A percentile compares a stretch with the other conserved stretches of the same genome.
These are phyloP conservation scores for Alloteropsis semialata DNA, from an alignment of 176 grass and related monocot genomes.

Conservation along the genomic window DNA sequence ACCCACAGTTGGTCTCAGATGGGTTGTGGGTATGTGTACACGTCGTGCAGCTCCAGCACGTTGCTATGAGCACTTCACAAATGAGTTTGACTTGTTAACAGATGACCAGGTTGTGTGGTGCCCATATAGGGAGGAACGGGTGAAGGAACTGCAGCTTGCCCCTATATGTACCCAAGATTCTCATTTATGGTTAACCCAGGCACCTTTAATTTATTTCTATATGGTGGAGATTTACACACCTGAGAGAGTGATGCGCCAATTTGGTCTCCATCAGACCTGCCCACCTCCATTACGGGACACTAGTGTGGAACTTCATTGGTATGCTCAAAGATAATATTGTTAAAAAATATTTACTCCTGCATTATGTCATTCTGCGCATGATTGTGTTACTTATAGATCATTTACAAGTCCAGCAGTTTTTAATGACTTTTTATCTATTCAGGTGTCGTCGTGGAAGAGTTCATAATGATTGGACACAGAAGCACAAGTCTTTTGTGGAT, in stretches of 20 bases:
- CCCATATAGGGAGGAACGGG: slow-evolving; percentile 28
- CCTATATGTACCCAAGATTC: slow-evolving; percentile 44
- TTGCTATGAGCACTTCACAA: slow-evolving; percentile 50
- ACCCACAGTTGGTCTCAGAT: slow-evolving; percentile 38
- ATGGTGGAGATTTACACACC: slow-evolving; percentile 44
- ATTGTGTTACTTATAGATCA: neutral
- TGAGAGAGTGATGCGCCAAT: slow-evolving; percentile 44
- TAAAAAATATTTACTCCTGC: neutral
- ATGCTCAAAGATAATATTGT: neutral
- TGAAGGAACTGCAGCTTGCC: slow-evolving; percentile 34
- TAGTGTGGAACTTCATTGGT: slow-evolving; percentile 34
- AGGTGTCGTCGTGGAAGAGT: slow-evolving; percentile 45
- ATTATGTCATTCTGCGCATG: neutral
- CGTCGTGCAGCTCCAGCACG: slow-evolving; percentile 44
- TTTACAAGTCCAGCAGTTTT: neutral
- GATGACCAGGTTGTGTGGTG: slow-evolving; percentile 48
- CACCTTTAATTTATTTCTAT: slow-evolving; percentile 40
- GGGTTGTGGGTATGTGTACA: slow-evolving; percentile 22
- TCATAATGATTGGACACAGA: slow-evolving; percentile 38
- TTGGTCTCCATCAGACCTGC: slow-evolving; percentile 31
- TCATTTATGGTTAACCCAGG: slow-evolving; percentile 41
- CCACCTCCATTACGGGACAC: slow-evolving; percentile 39
- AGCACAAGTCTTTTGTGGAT: slow-evolving; percentile 38
- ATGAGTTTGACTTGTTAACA: slow-evolving; percentile 41
- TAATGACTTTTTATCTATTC: neutral